Evolutionary conservation across 2,329 filamentous ascomycete genomes (phyloP).

Genomic region (Lachnellula suecica): DNA sequence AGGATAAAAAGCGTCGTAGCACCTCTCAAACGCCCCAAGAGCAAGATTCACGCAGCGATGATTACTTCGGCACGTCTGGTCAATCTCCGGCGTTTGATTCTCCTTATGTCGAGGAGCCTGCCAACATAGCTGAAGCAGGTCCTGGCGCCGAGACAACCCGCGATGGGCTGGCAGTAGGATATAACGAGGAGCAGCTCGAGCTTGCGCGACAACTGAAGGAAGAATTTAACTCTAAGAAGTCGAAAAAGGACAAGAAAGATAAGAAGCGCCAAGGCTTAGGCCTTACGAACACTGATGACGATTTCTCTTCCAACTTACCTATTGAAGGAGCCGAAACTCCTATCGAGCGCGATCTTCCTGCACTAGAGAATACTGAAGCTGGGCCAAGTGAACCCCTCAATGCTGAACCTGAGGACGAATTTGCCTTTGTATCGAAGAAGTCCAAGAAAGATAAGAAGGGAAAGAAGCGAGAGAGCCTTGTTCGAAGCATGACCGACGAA

Average conservation of each 20-base stretch:
- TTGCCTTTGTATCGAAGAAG: conserved; percentile 15
- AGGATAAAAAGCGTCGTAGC: conserved; percentile 29
- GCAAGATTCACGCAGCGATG: conserved; percentile 9
- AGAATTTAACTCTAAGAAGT: conserved; percentile 32
- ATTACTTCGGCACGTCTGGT: conserved; percentile 18
- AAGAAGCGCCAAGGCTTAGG: conserved; percentile 19
- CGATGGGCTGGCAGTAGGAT: conserved; percentile 20
- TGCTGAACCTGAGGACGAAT: conserved; percentile 19
- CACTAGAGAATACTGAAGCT: not conserved
- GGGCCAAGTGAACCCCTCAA: conserved; percentile 1
- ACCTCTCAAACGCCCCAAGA: conserved; percentile 25
- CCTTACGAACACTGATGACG: conserved; percentile 16
- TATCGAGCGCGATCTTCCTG: not conserved
- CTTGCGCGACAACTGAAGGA: conserved; percentile 29
- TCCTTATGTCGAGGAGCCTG: conserved; percentile 1
- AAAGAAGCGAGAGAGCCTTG: conserved; percentile 5
- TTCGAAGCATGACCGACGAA: not conserved
- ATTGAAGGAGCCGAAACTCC: conserved; percentile 7
- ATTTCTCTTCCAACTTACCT: conserved; percentile 12
- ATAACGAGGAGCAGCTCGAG: conserved; percentile 28
- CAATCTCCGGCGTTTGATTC: conserved; percentile 10
- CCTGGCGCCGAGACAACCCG: conserved; percentile 3
- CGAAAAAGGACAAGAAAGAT: conserved; percentile 41
- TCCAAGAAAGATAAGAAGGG: conserved; percentile 26
- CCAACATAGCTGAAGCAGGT: conserved; percentile 4